Conservation (phyloP, 106 monocot species). For the Alisma plantagoaquatica region DNA sequence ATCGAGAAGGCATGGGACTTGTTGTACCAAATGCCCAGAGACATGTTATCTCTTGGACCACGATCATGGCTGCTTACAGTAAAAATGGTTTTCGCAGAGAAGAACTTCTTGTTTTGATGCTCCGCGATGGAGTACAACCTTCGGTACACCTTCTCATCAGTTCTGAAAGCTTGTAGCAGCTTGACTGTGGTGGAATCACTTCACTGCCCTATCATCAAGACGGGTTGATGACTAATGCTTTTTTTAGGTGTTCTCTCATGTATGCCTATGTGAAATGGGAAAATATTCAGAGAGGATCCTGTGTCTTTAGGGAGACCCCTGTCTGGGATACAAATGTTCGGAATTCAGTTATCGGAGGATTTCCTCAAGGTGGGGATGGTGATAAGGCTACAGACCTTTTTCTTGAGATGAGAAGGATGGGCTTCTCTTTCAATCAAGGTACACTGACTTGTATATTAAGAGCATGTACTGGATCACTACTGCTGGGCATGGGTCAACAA, state of each 20-base stretch:
- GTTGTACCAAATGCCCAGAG: conserved; percentile 46
- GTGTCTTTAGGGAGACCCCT: conserved; percentile 44
- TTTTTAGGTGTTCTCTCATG: conserved; percentile 61
- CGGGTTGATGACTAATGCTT: conserved; percentile 64
- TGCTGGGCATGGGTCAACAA: conserved; percentile 58
- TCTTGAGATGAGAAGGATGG: conserved; percentile 46
- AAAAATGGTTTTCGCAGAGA: conserved; percentile 10
- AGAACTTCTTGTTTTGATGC: conserved; percentile 48
- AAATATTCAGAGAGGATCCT: conserved; percentile 35
- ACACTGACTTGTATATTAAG: conserved; percentile 61
- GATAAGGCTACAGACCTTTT: conserved; percentile 35
- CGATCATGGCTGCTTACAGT: conserved; percentile 43
- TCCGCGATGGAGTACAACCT: conserved; percentile 42
- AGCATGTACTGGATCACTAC: conserved; percentile 54
- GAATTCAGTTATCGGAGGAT: conserved; percentile 77
- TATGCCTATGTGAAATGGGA: conserved; percentile 50
- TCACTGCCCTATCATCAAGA: conserved; percentile 46
- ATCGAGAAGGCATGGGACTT: conserved; percentile 37
- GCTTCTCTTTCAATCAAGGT: conserved; percentile 45
- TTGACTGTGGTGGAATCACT: conserved; percentile 20
- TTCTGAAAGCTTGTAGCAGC: conserved; percentile 30
- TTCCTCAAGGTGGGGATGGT: conserved; percentile 52
- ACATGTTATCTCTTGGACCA: conserved; percentile 71
- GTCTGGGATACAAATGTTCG: conserved; percentile 58
- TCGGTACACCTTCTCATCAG: conserved; percentile 72